Evolutionary conservation across 352 stramenopile genomes (phyloP).

Genomic region (Phytophthora chlamydospora): DNA sequence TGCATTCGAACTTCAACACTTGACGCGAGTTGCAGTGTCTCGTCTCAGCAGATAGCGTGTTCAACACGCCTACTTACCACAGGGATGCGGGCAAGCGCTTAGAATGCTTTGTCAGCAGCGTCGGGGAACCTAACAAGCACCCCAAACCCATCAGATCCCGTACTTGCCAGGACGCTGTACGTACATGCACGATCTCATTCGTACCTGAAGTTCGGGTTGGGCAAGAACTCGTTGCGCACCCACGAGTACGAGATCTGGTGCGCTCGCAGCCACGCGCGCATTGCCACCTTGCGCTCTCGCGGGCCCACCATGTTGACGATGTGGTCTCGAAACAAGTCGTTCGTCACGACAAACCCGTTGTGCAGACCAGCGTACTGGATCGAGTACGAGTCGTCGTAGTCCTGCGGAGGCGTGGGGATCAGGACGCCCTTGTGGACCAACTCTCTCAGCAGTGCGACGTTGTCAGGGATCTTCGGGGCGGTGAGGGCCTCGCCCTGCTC

Average conservation of each 20-base stretch:
- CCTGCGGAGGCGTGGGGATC: slow-evolving; percentile 81
- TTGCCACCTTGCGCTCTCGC: slow-evolving; percentile 61
- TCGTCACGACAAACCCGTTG: slow-evolving; percentile 85
- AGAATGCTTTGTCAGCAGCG: slow-evolving; percentile 12
- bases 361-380: slow-evolving; percentile 87
- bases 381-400: slow-evolving; percentile 92
- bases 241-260: slow-evolving; percentile 90
- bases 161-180: neutral
- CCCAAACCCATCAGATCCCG: slow-evolving; percentile 3
- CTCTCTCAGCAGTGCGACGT: slow-evolving; percentile 67
- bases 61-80: slow-evolving; percentile 8
- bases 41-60: slow-evolving; percentile 24
- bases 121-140: slow-evolving; percentile 28
- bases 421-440: slow-evolving; percentile 78
- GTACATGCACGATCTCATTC: slow-evolving; percentile 1
- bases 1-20: slow-evolving; percentile 5
- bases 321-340: slow-evolving; percentile 89
- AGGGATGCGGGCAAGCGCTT: slow-evolving; percentile 8
- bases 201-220: slow-evolving; percentile 83
- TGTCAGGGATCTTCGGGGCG: slow-evolving; percentile 70
- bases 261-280: slow-evolving; percentile 67
- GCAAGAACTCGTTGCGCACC: slow-evolving; percentile 87
- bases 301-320: slow-evolving; percentile 68
- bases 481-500: slow-evolving; percentile 34
- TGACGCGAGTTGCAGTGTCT: slow-evolving; percentile 7